Base-by-base conservation (phyloP, 768 basidiomycete species). In the Hypholoma sublateritium region DNA sequence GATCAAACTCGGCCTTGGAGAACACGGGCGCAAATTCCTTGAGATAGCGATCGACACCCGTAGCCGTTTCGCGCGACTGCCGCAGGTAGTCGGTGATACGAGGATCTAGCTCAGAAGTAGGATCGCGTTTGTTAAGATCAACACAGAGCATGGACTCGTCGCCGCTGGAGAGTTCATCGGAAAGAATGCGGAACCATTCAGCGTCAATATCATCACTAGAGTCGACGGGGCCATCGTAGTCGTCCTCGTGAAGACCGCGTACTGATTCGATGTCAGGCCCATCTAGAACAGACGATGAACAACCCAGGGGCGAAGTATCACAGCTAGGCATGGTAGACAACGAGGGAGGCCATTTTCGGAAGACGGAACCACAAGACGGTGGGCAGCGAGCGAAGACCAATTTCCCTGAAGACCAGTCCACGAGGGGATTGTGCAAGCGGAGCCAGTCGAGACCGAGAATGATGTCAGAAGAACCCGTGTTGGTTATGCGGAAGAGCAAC, bases 171-270 rank as follows among this genome's bases (percentile, higher is more conserved):
- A 68, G 7, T 77, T 69, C 4, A 62, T 62, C 3, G 63, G 17
- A 74, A 77, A 79, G 12, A 19, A 46, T 21, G 12, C 21, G 1
- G 12, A 14, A 25, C 44, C 44, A 46, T 3, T 46, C 21, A 24
- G 44, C 24, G 3, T 19, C 44, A 3, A 46, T 24, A 7, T 46
- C 44, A 3, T 19, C 44, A 1, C 7, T 4, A 3, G 12, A 13
- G 12, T 13, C 13, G 3, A 14, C 44, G 12, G 21, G 7, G 19
- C 7, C 19, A 6, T 46, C 21, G 0, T 8, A 5, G 22, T 5
- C 1, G 44, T 45, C 22, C 3, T 42, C 41, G 12, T 7, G 12
- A 4, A 46, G 7, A 0, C 4, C 44, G 1, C 44, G 19, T 9
- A 21, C 24, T 2, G 5, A 7, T 9, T 46, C 44, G 1, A 9